Conservation (phyloP, 352 stramenopile species). For the Pythium chondricola region DNA sequence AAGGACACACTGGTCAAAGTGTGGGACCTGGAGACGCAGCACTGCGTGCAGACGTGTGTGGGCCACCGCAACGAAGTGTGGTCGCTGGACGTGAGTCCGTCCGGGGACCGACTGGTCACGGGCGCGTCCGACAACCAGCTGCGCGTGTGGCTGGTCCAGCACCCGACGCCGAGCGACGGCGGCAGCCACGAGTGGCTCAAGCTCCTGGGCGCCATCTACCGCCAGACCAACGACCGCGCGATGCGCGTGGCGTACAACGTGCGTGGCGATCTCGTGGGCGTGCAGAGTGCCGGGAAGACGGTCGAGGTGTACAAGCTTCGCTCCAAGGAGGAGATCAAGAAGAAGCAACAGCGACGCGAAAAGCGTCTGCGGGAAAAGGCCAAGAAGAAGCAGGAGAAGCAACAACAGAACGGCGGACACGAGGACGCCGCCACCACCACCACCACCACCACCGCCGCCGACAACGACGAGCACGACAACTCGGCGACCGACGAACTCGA, state of each 20-base stretch:
- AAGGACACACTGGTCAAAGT: slow-evolving; percentile 94
- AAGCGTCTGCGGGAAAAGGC: slow-evolving; percentile 87
- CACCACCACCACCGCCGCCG: slow-evolving; percentile 23
- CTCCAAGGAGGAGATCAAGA: slow-evolving; percentile 80
- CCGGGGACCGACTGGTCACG: slow-evolving; percentile 61
- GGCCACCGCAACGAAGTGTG: slow-evolving; percentile 91
- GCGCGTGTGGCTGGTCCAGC: slow-evolving; percentile 58
- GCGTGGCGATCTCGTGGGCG: slow-evolving; percentile 57
- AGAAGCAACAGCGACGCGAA: slow-evolving; percentile 88
- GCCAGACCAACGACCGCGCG: slow-evolving; percentile 71
- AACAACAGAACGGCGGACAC: slow-evolving; percentile 15
- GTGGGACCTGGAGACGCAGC: slow-evolving; percentile 92
- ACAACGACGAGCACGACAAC: slow-evolving; percentile 49
- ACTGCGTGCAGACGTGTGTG: slow-evolving; percentile 93
- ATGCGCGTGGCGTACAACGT: slow-evolving; percentile 54
- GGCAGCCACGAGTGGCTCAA: slow-evolving; percentile 39
- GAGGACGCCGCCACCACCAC: too few relatives aligned
- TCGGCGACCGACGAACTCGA: slow-evolving; percentile 81
- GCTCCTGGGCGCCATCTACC: slow-evolving; percentile 64
- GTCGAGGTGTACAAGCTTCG: slow-evolving; percentile 90
- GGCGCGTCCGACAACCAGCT: slow-evolving; percentile 81
- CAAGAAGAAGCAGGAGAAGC: slow-evolving; percentile 59
- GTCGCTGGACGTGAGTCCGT: slow-evolving; percentile 73
- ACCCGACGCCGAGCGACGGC: slow-evolving; percentile 5
- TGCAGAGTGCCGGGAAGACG: slow-evolving; percentile 82